Base-by-base conservation (phyloP, 768 basidiomycete species). In the Trametes sanguinea region DNA sequence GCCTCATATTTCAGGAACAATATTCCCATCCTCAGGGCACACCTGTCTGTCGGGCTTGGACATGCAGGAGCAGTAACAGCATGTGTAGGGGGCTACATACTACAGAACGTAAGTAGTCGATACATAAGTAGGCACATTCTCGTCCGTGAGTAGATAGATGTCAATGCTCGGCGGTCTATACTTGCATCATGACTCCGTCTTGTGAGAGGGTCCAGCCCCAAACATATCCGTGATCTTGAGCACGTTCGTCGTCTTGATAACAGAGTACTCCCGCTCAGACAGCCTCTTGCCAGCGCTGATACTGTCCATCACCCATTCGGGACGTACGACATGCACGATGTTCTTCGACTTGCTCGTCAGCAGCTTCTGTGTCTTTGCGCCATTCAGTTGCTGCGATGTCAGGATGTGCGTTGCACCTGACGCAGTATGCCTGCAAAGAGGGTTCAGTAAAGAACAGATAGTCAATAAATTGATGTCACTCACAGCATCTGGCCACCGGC, bases 321-420 rank as follows among this genome's bases (percentile, higher is more conserved):
- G 90, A 59, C 79, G 85, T 35, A 94, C 89, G 57, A 94, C 81
- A 57, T 88, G 80, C 22, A 78, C 76, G 39, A 78, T 78, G 59
- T 72, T 79, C 64, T 77, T 77, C 35, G 76, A 77, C 67, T 83
- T 85, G 27, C 76, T 72, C 17, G 80, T 83, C 57, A 93, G 73
- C 53, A 86, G 67, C 67, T 80, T 85, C 60, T 92, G 85, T 2
- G 83, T 87, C 73, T 94, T 94, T 30, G 84, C 82, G 16, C 81
- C 90, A 67, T 80, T 90, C 58, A 93, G 77, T 55, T 81, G 82
- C 64, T 85, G 83, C 6, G 90, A 92, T 8, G 88, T 89, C 42
- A 95, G 69, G 53, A 94, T 86, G 71, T 95, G 92, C 6, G 92
- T 94, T 48, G 87, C 87, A 9, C 81, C 81, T 16, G 85, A 84